Percentiles rank a stretch among this genome's conserved stretches.
phyloP scores from a whole-genome alignment of 192 early-diverging fungal species.

The Coemansia sp. region DNA sequence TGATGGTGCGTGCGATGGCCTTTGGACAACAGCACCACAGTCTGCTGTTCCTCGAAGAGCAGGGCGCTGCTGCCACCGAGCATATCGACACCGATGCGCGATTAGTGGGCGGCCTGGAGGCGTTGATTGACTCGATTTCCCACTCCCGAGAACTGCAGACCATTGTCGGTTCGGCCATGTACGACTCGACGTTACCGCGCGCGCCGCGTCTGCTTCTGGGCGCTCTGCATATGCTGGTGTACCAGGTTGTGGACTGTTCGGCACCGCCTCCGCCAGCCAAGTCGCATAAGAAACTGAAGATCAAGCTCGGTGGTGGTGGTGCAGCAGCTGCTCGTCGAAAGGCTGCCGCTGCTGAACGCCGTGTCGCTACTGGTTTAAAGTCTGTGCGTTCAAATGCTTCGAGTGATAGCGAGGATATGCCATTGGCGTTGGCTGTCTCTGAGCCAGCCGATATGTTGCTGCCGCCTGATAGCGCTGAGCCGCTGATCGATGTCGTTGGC shows the following conservation, averaged over 20 bases:
- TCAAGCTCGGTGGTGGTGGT: conserved; percentile 25
- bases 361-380: not conserved
- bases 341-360: not conserved
- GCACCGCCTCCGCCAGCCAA: conserved; percentile 21
- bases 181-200: conserved; percentile 28
- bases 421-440: conserved; percentile 23
- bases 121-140: conserved; percentile 30
- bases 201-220: conserved; percentile 26
- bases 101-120: conserved; percentile 44
- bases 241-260: conserved; percentile 42
- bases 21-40: conserved; percentile 48
- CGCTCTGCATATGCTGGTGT: conserved; percentile 30
- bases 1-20: conserved; percentile 41
- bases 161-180: conserved; percentile 21
- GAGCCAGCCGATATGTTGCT: conserved; percentile 1
- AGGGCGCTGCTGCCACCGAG: conserved; percentile 22
- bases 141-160: conserved; percentile 34
- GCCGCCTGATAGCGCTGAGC: conserved; percentile 1
- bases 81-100: conserved; percentile 50
- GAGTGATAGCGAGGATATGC: conserved; percentile 51
- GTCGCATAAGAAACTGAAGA: conserved; percentile 43
- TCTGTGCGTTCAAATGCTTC: conserved; percentile 15
- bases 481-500: conserved; percentile 5
- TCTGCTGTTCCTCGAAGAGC: conserved; percentile 39
- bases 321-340: conserved; percentile 6